Base-by-base conservation (phyloP, 2,329 filamentous ascomycete species). In the Fusarium fracticaudum region DNA sequence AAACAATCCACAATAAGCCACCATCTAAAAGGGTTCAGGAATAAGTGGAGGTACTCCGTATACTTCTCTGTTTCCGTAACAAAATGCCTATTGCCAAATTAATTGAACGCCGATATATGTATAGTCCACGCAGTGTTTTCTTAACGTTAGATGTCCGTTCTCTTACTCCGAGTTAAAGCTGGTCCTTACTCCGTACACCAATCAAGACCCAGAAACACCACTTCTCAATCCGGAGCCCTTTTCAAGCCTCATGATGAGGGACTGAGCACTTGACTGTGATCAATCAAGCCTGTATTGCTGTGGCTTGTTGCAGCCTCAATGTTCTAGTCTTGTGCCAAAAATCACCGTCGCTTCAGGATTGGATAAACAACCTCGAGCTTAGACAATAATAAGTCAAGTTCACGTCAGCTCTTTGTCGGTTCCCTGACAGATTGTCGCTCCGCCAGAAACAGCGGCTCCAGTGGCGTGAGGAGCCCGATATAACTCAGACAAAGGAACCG, bases 261-360 rank as follows among this genome's bases (percentile, higher is more conserved):
- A 67, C 43, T 74, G 40, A 67, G 58, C 31, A 60, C 57, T 53
- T 37, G 13, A 54, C 24, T 37, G 44, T 51, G 61, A 48, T 54
- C n/a, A 35, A 60, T 72, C 47, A 40, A 60, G 60, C 47, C 48
- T 69, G 12, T 59, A 53, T 58, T 60, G 45, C 37, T 63, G 67
- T 72, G 71, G 72, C 67, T 69, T 72, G 57, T 40, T 61, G 54
- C 54, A 44, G 44, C 54, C 43, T 67, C 67, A 24, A 44, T 15
- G 60, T 43, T 15, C 45, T 47, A 51, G 61, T 71, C 44, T 72
- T 58, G 59, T 57, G 41, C 64, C 64, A 59, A 68, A 54, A 62
- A 62, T 59, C 64, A 50, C 57, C 37, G 41, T 62, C 44, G 35
- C 44, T 60, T 68, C 45, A 26, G 59, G 59, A 74, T 72, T 74